A percentile compares a stretch with the other conserved stretches of the same genome.
Evolutionary conservation across 1,284 basidiomycete species (phyloP).

Genomic region (Marasmius sp.): DNA sequence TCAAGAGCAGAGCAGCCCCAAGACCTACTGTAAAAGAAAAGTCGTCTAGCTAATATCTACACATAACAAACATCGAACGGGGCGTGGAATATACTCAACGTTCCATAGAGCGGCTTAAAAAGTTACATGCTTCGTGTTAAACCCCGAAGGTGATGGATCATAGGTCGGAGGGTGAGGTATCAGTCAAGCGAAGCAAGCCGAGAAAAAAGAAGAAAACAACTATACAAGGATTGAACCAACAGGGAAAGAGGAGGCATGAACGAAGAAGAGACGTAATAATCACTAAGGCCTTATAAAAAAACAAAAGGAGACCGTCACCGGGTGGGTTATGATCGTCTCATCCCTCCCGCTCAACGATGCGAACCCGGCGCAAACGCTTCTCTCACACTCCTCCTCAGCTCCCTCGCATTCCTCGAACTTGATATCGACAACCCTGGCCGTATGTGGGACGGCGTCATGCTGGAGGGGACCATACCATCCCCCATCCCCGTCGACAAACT

Average conservation of each 20-base stretch:
- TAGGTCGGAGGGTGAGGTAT: conserved; percentile 77
- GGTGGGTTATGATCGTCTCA: not conserved
- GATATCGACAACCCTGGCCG: conserved; percentile 62
- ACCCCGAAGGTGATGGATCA: no score
- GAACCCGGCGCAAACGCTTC: conserved; percentile 70
- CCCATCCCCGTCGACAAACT: conserved; percentile 76
- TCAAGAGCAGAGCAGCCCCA: conserved; percentile 78
- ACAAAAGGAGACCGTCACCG: not conserved
- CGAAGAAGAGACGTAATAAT: no score
- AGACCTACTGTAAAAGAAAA: conserved; percentile 24
- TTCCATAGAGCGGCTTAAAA: no score
- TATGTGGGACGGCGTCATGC: conserved; percentile 61
- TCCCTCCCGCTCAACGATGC: conserved; percentile 38
- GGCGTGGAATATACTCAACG: no score
- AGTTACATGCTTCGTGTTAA: no score
- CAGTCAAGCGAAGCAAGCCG: conserved; percentile 42
- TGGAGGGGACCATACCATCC: conserved; percentile 60
- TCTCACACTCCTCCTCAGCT: conserved; percentile 77
- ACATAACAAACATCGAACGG: no score
- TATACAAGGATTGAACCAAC: not conserved
- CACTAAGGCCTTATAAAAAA: no score
- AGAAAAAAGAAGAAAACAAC: not conserved
- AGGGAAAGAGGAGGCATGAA: no score
- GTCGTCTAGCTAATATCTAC: conserved; percentile 7
- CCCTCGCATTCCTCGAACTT: conserved; percentile 50